Evolutionary conservation across 768 basidiomycete genomes (phyloP), one percentile per base, ranked within the genome.

Genomic region (Lactarius hatsudake): DNA sequence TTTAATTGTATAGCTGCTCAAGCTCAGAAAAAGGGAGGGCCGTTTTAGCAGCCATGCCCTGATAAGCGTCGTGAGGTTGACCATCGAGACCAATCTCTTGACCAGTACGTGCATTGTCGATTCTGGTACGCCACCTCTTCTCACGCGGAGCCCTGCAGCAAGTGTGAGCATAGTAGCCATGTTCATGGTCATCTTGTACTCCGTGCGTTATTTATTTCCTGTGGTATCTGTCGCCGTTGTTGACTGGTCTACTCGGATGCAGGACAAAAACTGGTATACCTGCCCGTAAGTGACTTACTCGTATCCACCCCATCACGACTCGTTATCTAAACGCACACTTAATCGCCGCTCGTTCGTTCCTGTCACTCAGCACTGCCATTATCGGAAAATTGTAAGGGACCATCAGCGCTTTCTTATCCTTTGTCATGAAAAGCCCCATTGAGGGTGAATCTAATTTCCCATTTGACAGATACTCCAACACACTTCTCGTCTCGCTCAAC

Each of bases 401-500:
- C 23, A 56, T 57, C 60, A 48, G 53, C 45, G 55, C 28, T 28
- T 34, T n/a, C 23, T 34, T 32, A 20, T 8, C 1, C 3, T n/a
- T 43, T 43, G 0, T 20, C 43, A 53, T 13, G 4, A 13, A 10
- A 5, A 0, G n/a, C 0, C 23, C 48, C n/a, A 15, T 53, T 53
- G 23, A 13, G 7, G 23, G 23, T 13, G 1, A 26, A n/a, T 12
- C 20, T 36, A 3, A 20, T 26, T 59, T 40, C 13, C 9, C n/a
- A 3, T 26, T 15, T 42, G 48, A 54, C 38, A 67, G 66, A 13
- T 71, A 69, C 60, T 70, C 74, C 18, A 75, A 75, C 65, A 75
- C 74, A 0, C 67, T 75, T 23, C 72, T 75, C 34, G 71, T 74
- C 45, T 56, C 72, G 3, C 68, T 75, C 66, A 74, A 74, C 55